phyloP scores from a whole-genome alignment of 768 basidiomycete species.

The Tricholomella constricta region DNA sequence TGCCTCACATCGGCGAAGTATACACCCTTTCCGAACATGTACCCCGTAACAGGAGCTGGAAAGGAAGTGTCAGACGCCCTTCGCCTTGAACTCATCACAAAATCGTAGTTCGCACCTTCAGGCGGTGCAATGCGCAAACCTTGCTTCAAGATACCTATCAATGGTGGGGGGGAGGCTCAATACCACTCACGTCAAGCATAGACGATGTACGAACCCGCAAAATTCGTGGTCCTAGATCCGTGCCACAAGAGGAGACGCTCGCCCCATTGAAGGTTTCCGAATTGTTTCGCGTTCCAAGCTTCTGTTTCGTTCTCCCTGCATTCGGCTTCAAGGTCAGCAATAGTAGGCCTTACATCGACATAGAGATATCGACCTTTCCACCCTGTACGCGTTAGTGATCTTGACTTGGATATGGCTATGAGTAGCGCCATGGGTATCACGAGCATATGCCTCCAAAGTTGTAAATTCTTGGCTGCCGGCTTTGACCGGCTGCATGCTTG shows the following conservation, averaged over 20 bases:
- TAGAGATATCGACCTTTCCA: slow-evolving; percentile 46
- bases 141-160: slow-evolving; percentile 56
- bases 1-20: slow-evolving; percentile 61
- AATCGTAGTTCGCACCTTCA: slow-evolving; percentile 41
- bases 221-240: slow-evolving; percentile 63
- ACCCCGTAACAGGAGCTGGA: slow-evolving; percentile 53
- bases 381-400: slow-evolving; percentile 51
- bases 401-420: slow-evolving; percentile 47
- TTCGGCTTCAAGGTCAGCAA: neutral
- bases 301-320: slow-evolving; percentile 28
- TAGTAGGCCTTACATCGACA: too few relatives aligned
- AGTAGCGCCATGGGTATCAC: slow-evolving; percentile 58
- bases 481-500: slow-evolving; percentile 51
- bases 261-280: slow-evolving; percentile 42
- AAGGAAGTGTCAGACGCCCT: neutral
- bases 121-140: slow-evolving; percentile 67
- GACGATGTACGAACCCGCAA: slow-evolving; percentile 42
- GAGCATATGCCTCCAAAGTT: slow-evolving; percentile 47
- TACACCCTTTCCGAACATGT: slow-evolving; percentile 70
- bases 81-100: neutral
- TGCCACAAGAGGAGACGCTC: slow-evolving; percentile 64
- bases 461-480: slow-evolving; percentile 45
- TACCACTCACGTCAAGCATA: neutral
- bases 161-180: neutral
- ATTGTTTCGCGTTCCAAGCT: slow-evolving; percentile 49